Base-by-base conservation (phyloP, 257 asterid species). In the Solanum arcanum region DNA sequence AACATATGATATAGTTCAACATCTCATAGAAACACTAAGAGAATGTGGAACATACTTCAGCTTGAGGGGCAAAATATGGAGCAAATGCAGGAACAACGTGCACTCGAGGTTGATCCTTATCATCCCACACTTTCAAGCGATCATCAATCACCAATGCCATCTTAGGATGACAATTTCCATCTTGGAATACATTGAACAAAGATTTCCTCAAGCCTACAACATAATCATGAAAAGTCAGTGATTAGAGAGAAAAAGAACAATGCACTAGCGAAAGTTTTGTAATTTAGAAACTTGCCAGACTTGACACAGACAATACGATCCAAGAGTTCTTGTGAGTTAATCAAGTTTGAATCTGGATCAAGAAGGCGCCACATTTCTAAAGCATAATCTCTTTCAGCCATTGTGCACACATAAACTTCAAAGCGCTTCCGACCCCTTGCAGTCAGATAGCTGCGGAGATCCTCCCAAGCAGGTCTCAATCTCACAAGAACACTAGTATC, bases 321-420 rank as follows among this genome's bases (percentile, higher is more conserved):
- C 93, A 94, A 89, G 83, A 94, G 93, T 90, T 94, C 96, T 90
- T 91, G 93, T 16, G 92, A 88, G 91, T 89, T 90, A 88, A 97
- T 95, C 93, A 97, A 93, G 90, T 93, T 95, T 75, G 98, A 97
- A 62, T 94, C 98, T 27, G 99, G 98, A 89, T 97, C 99, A 87
- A 97, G 98, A 89, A 97, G 98, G 90, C 99, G 95, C 99, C 99
- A 97, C 99, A 97, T 97, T 91, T 97, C 99, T 89, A 97, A 86
- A 72, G 99, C 99, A 89, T 97, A 97, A 90, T 97, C 98, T 90
- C 98, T 93, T 90, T 97, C 99, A 52, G 99, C 99, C 99, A 97
- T 97, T 42, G 99, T 97, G 93, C 99, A 97, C 89, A 97, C 99
- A 93, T 93, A 97, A 90, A 97, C 98, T 89, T 97, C 99, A 88